Conservation (phyloP, 2,329 filamentous ascomycete genomes). For the Fusarium longipes region DNA sequence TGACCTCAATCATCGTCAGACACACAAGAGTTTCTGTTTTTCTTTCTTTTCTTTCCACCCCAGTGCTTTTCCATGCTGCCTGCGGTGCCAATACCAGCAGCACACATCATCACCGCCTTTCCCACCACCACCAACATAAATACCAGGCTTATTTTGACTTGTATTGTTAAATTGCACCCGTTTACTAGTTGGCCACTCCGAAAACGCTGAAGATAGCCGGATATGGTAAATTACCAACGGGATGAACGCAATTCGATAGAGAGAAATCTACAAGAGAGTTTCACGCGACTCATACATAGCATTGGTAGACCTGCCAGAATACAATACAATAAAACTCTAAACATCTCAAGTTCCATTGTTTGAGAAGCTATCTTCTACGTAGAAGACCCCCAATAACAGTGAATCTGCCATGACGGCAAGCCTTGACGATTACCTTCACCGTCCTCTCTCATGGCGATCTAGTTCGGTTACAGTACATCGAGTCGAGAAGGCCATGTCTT, state of each 20-base stretch:
- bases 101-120: slow-evolving; percentile 10
- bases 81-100: slow-evolving; percentile 22
- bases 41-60: neutral
- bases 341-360: neutral
- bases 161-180: neutral
- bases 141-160: neutral
- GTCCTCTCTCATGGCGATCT: neutral
- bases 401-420: neutral
- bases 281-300: slow-evolving; percentile 19
- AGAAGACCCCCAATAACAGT: neutral
- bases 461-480: slow-evolving; percentile 1
- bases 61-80: slow-evolving; percentile 11
- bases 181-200: neutral
- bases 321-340: slow-evolving; percentile 23
- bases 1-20: neutral
- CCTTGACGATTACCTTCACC: neutral
- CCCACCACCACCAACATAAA: slow-evolving; percentile 10
- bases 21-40: neutral
- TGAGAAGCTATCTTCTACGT: neutral
- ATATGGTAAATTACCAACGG: neutral
- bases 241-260: neutral
- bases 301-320: slow-evolving; percentile 23
- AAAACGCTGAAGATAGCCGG: neutral
- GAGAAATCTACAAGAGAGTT: slow-evolving; percentile 1
- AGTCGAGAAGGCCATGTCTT: neutral